Conservation (phyloP, 257 asterid genomes). For the Solanum virginianum region DNA sequence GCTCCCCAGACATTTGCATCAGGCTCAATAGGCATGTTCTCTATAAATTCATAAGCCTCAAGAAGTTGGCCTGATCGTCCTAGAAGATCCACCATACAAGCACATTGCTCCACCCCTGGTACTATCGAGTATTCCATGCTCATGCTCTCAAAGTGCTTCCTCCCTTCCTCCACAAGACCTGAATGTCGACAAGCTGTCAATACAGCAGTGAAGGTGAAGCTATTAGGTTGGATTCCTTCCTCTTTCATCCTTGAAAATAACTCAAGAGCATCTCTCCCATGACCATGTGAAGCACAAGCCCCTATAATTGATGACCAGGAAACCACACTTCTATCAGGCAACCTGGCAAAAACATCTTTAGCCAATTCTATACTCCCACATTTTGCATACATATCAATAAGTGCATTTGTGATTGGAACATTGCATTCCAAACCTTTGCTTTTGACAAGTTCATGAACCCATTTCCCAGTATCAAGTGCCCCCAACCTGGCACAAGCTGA, state of each 20-base stretch:
- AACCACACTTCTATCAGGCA: background rate
- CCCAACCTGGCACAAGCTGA: conserved; percentile 14
- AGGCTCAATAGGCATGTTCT: conserved; percentile 7
- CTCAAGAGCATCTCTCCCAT: conserved; percentile 4
- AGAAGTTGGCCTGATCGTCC: conserved; percentile 5
- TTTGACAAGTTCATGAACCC: conserved; percentile 3
- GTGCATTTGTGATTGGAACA: conserved; percentile 2
- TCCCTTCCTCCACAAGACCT: conserved; percentile 13
- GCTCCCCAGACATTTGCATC: conserved; percentile 10
- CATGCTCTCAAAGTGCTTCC: conserved; percentile 9
- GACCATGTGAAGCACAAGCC: conserved; percentile 12
- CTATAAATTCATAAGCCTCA: conserved; percentile 8
- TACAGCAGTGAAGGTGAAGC: conserved; percentile 7
- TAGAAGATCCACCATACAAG: conserved; percentile 9
- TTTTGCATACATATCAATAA: conserved; percentile 13
- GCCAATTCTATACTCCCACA: conserved; percentile 10
- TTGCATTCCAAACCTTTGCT: conserved; percentile 2
- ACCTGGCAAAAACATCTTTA: background rate
- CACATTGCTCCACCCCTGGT: conserved; percentile 5
- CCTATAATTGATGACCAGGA: conserved; percentile 13
- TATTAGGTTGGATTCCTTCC: conserved; percentile 8
- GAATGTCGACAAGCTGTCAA: conserved; percentile 12
- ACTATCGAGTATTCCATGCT: background rate
- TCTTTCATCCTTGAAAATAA: conserved; percentile 3
- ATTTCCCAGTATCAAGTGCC: conserved; percentile 8